Conservation (phyloP, 306 rosid species). For the Vigna unguiculata region DNA sequence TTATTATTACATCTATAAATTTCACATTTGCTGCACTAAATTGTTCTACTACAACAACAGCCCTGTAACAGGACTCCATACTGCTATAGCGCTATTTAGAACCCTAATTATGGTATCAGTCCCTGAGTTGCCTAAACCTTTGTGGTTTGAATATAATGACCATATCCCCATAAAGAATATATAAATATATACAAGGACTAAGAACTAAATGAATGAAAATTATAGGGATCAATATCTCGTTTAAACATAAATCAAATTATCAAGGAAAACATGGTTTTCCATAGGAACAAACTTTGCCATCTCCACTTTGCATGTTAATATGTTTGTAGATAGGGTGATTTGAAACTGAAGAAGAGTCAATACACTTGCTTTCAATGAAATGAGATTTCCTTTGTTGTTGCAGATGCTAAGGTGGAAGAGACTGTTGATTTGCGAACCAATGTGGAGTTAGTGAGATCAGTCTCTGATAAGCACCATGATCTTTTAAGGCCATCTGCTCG, state of each 20-base stretch:
- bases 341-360: slow-evolving; percentile 1
- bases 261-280: slow-evolving; percentile 20
- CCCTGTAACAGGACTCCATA: neutral
- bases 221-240: neutral
- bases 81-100: neutral
- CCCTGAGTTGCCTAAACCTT: neutral
- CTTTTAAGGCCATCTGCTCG: slow-evolving; percentile 88
- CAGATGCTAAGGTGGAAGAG: slow-evolving; percentile 63
- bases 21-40: neutral
- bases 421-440: slow-evolving; percentile 53
- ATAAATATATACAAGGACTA: neutral
- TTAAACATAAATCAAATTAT: slow-evolving; percentile 14
- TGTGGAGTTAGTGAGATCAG: slow-evolving; percentile 64
- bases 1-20: too few species aligned
- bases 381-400: slow-evolving; percentile 47
- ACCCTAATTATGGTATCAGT: neutral
- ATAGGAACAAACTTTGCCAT: neutral
- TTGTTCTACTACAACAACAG: neutral
- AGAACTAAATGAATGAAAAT: neutral
- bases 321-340: neutral
- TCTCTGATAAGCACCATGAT: slow-evolving; percentile 74
- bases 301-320: slow-evolving; percentile 32
- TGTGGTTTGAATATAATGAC: neutral
- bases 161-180: neutral
- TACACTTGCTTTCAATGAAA: slow-evolving; percentile 35